These are phyloP conservation scores for Lasiosphaeris hirsuta DNA, from an alignment of 495 filamentous ascomycete genomes.

Conservation along the genomic window DNA sequence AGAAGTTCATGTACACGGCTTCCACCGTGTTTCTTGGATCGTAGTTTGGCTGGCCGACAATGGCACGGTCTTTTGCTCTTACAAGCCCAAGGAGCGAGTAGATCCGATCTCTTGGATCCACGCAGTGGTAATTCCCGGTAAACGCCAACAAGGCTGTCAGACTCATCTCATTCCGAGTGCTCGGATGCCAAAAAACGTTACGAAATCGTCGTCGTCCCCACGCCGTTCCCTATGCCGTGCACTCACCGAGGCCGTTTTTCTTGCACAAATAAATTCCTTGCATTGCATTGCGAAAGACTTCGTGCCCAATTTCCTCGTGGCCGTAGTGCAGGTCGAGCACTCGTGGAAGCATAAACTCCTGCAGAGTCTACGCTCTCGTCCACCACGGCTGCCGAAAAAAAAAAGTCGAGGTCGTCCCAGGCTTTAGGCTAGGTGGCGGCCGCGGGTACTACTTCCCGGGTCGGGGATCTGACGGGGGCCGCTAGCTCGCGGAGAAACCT, in stretches of 20 bases:
- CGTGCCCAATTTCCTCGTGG: not conserved
- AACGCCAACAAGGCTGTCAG: constrained; percentile 3
- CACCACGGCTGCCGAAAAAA: constrained; percentile 9
- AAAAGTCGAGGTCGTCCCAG: constrained; percentile 8
- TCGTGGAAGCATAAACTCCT: constrained; percentile 4
- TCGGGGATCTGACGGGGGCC: not conserved
- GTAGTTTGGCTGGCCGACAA: constrained; percentile 1
- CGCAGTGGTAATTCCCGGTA: constrained; percentile 7
- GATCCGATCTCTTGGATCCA: constrained; percentile 6
- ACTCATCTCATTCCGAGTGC: not conserved
- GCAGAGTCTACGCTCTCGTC: constrained; percentile 10
- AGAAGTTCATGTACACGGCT: constrained; percentile 4
- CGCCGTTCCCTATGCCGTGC: not conserved
- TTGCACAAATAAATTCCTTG: constrained; percentile 4
- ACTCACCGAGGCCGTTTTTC: not conserved
- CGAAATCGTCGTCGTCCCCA: constrained; percentile 8
- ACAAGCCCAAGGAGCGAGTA: constrained; percentile 9
- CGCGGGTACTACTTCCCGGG: constrained; percentile 3
- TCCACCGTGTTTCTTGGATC: constrained; percentile 1
- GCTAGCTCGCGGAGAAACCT: constrained; percentile 19
- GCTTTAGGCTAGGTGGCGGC: constrained; percentile 12
- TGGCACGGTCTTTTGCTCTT: not conserved
- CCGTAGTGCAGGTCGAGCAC: constrained; percentile 2
- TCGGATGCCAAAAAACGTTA: not conserved
- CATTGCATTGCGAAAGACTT: constrained; percentile 1